Percentiles rank a stretch among this genome's conserved stretches.
phyloP scores from a whole-genome alignment of 768 basidiomycete genomes.

The Gymnopilus dilepis region DNA sequence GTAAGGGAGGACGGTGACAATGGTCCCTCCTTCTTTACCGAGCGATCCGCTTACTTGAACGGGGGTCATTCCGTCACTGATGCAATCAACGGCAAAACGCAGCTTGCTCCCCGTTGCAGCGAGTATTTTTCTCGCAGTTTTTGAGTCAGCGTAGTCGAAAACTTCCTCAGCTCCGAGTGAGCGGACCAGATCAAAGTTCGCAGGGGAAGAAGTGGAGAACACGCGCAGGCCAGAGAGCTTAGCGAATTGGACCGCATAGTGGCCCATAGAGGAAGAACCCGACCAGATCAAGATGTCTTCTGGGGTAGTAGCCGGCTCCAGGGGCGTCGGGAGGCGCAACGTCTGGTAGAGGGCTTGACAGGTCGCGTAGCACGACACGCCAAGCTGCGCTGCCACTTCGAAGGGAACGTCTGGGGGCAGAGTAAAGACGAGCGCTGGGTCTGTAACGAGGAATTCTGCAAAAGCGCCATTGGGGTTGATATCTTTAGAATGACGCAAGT shows the following conservation, averaged over 20 bases:
- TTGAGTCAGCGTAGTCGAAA: conserved; percentile 41
- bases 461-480: conserved; percentile 24
- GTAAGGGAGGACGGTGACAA: conserved; percentile 31
- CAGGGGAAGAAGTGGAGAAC: conserved; percentile 47
- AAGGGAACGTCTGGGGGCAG: conserved; percentile 30
- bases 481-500: conserved; percentile 13
- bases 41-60: conserved; percentile 28
- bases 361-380: conserved; percentile 23
- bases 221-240: conserved; percentile 48
- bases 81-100: conserved; percentile 32
- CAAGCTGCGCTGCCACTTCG: conserved; percentile 28
- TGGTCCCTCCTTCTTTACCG: conserved; percentile 27
- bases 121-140: conserved; percentile 32
- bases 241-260: conserved; percentile 21
- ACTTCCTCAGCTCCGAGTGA: conserved; percentile 44
- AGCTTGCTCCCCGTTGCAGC: conserved; percentile 29
- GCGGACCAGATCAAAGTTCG: conserved; percentile 19
- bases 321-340: conserved; percentile 22
- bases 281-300: conserved; percentile 26
- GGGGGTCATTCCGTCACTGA: conserved; percentile 31
- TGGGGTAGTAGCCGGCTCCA: conserved; percentile 16
- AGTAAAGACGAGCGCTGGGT: conserved; percentile 20
- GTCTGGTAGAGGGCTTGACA: conserved; percentile 25
- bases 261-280: conserved; percentile 21
- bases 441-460: conserved; percentile 27